These are phyloP conservation scores for Penicillium sp. DNA, from an alignment of 2,329 filamentous ascomycete genomes.

Conservation along the genomic window DNA sequence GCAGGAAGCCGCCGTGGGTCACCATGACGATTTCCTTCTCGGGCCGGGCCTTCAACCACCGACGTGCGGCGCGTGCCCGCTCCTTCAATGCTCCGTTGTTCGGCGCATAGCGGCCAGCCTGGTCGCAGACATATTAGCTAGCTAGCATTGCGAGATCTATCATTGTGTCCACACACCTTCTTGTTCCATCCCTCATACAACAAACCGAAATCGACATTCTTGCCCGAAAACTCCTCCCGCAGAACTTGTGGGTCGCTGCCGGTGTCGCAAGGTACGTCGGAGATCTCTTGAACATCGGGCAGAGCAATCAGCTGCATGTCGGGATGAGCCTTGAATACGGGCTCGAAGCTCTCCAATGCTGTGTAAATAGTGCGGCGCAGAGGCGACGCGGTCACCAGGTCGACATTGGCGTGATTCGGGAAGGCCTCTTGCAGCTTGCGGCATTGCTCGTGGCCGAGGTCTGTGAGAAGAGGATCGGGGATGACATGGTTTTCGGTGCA, in stretches of 20 bases:
- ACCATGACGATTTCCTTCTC: constrained; percentile 70
- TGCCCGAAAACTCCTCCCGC: constrained; percentile 55
- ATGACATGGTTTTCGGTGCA: constrained; percentile 62
- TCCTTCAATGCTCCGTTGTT: constrained; percentile 51
- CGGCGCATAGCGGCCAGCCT: constrained; percentile 45
- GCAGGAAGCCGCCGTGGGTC: constrained; percentile 76
- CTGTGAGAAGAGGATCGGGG: constrained; percentile 72
- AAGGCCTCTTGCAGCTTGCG: constrained; percentile 57
- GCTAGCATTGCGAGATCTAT: not conserved
- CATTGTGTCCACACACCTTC: constrained; percentile 46
- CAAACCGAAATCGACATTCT: constrained; percentile 58
- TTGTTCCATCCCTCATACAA: constrained; percentile 66
- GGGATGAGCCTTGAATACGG: constrained; percentile 45
- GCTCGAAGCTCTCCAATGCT: constrained; percentile 63
- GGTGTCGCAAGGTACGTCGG: constrained; percentile 67
- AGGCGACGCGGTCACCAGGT: constrained; percentile 70
- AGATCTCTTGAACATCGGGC: constrained; percentile 74
- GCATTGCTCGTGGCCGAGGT: constrained; percentile 72
- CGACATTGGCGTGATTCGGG: constrained; percentile 59
- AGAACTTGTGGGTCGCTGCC: constrained; percentile 58
- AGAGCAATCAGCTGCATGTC: constrained; percentile 58
- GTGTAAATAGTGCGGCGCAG: constrained; percentile 78
- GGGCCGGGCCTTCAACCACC: constrained; percentile 49
- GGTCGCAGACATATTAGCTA: not conserved
- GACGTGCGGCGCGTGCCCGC: constrained; percentile 57